Base-by-base conservation (phyloP, 495 filamentous ascomycete species). In the Lasiosphaeria hispida region DNA sequence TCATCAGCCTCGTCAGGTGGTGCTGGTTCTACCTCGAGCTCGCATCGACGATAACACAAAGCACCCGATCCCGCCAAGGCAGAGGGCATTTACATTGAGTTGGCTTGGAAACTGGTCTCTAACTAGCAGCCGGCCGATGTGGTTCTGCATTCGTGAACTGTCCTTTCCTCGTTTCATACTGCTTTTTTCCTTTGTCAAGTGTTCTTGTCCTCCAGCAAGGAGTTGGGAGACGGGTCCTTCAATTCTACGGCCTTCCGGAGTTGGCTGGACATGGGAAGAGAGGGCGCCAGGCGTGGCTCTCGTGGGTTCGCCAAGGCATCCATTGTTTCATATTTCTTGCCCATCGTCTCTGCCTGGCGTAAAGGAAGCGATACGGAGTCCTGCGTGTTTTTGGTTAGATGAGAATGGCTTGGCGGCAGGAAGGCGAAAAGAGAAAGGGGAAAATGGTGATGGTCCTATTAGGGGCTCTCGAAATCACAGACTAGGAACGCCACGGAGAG, bases 1-100 rank as follows among this genome's bases (percentile, higher is more conserved):
- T 41, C 69, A 35, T 64, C 70, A 23, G 65, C 75, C 45, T 64
- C 73, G 17, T 69, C 69, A 14, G 58, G 56, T 9, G 37, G 53
- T 8, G 65, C 57, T 11, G 55, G 50, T 38, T 40, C 52, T 2
- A 30, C 23, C 10, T 60, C 67, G 2, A 50, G 33, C 41, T 57
- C 55, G 10, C 57, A 54, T 14, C 67, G 58, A 7, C 45, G 60
- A 17, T 65, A 37, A 15, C 15, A 4, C 11, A 15, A 39, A 30
- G 23, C 23, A 30, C 5, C 23, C 23, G 2, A 30, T 30, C 23
- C 23, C 23, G 23, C 23, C 23, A 30, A 5, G 23, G 5, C 23
- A 30, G 23, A 2, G 23, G 23, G 23, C 23, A 5, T 30, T 30
- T 30, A 30, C 23, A 30, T 30, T 30, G 23, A 30, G 5, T 30